phyloP scores from a whole-genome alignment of 208 protist species.

The Leishmania major region DNA sequence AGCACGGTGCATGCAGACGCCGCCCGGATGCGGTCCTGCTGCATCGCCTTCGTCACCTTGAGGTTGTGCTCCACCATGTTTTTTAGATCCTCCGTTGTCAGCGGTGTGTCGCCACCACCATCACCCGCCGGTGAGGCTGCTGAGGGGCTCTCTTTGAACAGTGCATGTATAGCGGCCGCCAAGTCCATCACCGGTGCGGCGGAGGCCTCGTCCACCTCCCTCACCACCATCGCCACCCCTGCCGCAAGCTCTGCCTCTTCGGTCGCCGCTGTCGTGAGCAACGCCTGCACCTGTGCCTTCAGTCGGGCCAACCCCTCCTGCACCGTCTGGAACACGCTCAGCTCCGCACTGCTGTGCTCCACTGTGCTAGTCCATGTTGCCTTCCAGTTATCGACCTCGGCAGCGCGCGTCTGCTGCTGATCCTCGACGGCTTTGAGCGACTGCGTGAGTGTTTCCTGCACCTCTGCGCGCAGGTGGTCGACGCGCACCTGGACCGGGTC shows the following conservation, averaged over 20 bases:
- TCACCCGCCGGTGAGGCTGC: neutral
- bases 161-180: constrained; percentile 30
- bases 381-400: constrained; percentile 40
- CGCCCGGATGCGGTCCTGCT: constrained; percentile 49
- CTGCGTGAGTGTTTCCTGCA: constrained; percentile 19
- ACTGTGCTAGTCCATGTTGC: constrained; percentile 30
- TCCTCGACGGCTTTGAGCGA: constrained; percentile 29
- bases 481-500: constrained; percentile 33
- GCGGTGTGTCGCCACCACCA: constrained; percentile 19
- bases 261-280: constrained; percentile 50
- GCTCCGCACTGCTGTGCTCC: constrained; percentile 69
- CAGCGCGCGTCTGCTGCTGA: constrained; percentile 44
- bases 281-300: constrained; percentile 70
- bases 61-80: constrained; percentile 41
- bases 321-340: constrained; percentile 48
- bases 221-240: constrained; percentile 23
- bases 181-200: constrained; percentile 25
- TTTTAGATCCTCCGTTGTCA: constrained; percentile 28
- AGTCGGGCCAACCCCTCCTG: constrained; percentile 72
- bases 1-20: constrained; percentile 51
- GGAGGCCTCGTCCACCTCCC: constrained; percentile 26
- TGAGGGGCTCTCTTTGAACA: constrained; percentile 27
- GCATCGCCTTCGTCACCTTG: constrained; percentile 24
- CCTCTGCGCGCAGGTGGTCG: constrained; percentile 21
- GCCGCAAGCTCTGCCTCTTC: constrained; percentile 53